A percentile compares a stretch with the other conserved stretches of the same genome.
Evolutionary conservation across 2,329 filamentous ascomycete genomes (phyloP).

Genomic region (Colletotrichum sp.): DNA sequence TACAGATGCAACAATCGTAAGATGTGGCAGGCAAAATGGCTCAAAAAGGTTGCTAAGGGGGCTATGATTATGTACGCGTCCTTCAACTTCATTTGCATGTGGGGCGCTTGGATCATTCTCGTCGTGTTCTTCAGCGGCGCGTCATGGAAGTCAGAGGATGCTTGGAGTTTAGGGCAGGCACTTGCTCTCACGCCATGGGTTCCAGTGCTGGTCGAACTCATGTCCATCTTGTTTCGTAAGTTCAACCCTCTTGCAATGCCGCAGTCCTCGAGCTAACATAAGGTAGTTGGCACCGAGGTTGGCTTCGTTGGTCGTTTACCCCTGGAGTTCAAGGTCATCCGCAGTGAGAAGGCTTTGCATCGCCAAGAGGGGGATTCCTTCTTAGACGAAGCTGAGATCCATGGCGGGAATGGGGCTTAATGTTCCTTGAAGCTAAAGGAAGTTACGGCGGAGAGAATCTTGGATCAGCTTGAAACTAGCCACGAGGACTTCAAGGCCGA

Average conservation of each 20-base stretch:
- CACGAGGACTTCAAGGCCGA: conserved; percentile 19
- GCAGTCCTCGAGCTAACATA: not conserved
- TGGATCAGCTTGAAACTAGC: conserved; percentile 5
- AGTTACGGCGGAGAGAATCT: not conserved
- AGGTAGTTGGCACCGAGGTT: not conserved
- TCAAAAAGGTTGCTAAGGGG: not conserved
- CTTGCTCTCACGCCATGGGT: conserved; percentile 4
- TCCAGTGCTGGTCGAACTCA: not conserved
- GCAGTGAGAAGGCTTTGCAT: not conserved
- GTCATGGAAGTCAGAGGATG: not conserved
- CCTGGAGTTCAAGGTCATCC: not conserved
- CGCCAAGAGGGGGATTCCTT: not conserved
- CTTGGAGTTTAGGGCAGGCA: conserved; percentile 6
- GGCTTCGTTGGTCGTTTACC: not conserved
- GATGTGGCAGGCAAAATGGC: conserved; percentile 11
- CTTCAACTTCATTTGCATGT: conserved; percentile 11
- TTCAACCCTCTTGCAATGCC: not conserved
- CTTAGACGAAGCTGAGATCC: not conserved
- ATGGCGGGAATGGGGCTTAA: not conserved
- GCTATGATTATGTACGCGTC: not conserved
- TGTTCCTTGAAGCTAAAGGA: not conserved
- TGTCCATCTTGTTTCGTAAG: not conserved
- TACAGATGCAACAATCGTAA: conserved; percentile 12
- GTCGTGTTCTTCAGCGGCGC: not conserved
- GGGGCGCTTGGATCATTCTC: conserved; percentile 5